A percentile compares a stretch with the other conserved stretches of the same genome.
Evolutionary conservation across 441 rosid genomes (phyloP).

Genomic region (Corymbia calophylla): DNA sequence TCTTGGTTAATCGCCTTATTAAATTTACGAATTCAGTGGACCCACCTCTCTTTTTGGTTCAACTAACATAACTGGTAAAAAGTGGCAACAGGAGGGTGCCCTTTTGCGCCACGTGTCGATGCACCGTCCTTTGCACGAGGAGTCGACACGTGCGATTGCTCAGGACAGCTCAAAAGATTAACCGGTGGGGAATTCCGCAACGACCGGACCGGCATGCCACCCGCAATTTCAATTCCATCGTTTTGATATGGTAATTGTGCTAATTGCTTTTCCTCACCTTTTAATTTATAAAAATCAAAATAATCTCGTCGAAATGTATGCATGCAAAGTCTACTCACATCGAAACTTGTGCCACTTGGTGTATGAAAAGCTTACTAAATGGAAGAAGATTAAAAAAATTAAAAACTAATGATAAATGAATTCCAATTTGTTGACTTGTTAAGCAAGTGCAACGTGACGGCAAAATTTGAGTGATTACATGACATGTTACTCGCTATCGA

Average conservation of each 20-base stretch:
- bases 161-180: not conserved
- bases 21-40: not conserved
- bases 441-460: not conserved
- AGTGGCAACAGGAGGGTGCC: not conserved
- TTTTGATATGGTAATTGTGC: no score
- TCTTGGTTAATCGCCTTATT: not conserved
- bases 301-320: accelerated
- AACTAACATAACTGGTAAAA: not conserved
- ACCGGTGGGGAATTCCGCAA: not conserved
- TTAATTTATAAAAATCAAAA: no score
- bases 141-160: not conserved
- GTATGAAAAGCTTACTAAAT: not conserved
- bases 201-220: not conserved
- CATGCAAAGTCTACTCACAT: not conserved
- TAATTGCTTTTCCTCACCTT: accelerated
- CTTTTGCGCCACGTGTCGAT: not conserved
- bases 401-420: not conserved
- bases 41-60: not conserved
- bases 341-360: not conserved
- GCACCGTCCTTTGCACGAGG: not conserved
- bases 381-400: not conserved
- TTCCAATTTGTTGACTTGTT: not conserved
- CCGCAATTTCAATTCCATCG: no score
- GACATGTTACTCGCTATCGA: not conserved
- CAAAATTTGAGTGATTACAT: not conserved